A percentile compares a stretch with the other conserved stretches of the same genome.
Conservation (phyloP, 139 green algal genomes). For the Auxenochlorella protothecoides region DNA sequence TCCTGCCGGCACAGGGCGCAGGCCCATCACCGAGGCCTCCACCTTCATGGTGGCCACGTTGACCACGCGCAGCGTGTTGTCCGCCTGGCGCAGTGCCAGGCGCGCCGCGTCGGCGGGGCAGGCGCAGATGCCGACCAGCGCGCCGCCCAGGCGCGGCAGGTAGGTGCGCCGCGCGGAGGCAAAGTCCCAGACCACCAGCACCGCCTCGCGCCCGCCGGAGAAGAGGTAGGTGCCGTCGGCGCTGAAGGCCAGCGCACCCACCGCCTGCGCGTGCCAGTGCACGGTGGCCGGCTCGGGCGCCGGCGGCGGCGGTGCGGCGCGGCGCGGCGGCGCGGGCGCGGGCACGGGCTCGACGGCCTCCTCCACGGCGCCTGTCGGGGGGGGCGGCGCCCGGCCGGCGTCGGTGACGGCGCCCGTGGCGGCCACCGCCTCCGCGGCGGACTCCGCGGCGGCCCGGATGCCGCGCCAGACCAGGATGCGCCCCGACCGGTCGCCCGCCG, state of each 20-base stretch:
- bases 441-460: neutral
- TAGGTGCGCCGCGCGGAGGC: slow-evolving; percentile 27
- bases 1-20: slow-evolving; percentile 22
- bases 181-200: slow-evolving; percentile 74
- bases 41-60: slow-evolving; percentile 41
- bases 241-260: slow-evolving; percentile 62
- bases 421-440: slow-evolving; percentile 15
- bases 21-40: slow-evolving; percentile 34
- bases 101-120: slow-evolving; percentile 30
- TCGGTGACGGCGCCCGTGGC: slow-evolving; percentile 10
- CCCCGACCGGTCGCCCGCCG: neutral
- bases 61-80: slow-evolving; percentile 65
- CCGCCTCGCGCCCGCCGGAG: slow-evolving; percentile 65
- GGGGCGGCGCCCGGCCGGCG: neutral
- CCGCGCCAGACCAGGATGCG: neutral
- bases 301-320: too few species aligned
- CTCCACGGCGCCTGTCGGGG: neutral
- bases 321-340: too few species aligned
- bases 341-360: too few species aligned
- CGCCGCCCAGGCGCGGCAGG: slow-evolving; percentile 60
- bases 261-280: slow-evolving; percentile 78
- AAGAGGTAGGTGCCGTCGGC: slow-evolving; percentile 61
- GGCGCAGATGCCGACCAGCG: slow-evolving; percentile 35
- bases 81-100: slow-evolving; percentile 44
- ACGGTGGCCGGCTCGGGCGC: slow-evolving; percentile 31